A percentile compares a stretch with the other conserved stretches of the same genome.
These are phyloP conservation scores for Calonectria crousiana DNA, from an alignment of 2,329 filamentous ascomycete genomes.

Conservation along the genomic window DNA sequence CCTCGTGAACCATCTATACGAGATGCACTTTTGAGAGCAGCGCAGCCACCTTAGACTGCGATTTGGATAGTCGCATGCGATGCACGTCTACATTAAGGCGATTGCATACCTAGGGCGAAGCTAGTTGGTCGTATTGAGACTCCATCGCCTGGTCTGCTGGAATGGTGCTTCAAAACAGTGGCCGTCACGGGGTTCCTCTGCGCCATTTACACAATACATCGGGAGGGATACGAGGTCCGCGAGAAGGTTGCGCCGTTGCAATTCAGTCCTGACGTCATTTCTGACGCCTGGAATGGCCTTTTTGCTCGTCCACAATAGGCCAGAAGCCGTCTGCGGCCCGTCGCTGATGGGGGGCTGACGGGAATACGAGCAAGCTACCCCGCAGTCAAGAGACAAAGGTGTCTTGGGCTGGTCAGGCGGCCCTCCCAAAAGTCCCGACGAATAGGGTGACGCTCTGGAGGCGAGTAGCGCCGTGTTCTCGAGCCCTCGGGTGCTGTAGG, in stretches of 20 bases:
- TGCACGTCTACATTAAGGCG: conserved; percentile 34
- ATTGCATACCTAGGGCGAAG: not conserved
- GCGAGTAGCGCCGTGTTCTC: not conserved
- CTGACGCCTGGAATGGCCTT: conserved; percentile 5
- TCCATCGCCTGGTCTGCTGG: not conserved
- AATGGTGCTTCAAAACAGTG: not conserved
- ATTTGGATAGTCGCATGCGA: conserved; percentile 18
- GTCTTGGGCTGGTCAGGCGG: not conserved
- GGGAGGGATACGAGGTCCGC: conserved; percentile 9
- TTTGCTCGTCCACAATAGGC: not conserved
- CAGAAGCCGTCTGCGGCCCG: not conserved
- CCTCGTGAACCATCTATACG: not conserved
- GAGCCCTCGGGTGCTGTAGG: too few relatives aligned
- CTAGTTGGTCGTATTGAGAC: not conserved
- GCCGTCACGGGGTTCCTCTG: not conserved
- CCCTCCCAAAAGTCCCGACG: not conserved
- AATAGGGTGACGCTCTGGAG: not conserved
- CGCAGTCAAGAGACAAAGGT: conserved; percentile 26
- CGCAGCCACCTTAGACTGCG: not conserved
- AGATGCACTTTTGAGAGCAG: not conserved
- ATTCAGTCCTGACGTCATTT: conserved; percentile 37
- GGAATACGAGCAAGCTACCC: conserved; percentile 41
- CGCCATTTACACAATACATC: not conserved
- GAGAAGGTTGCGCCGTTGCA: not conserved
- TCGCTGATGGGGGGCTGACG: conserved; percentile 14